Base-by-base conservation (phyloP, 208 protist species). In the Angomonas ambiguus region DNA sequence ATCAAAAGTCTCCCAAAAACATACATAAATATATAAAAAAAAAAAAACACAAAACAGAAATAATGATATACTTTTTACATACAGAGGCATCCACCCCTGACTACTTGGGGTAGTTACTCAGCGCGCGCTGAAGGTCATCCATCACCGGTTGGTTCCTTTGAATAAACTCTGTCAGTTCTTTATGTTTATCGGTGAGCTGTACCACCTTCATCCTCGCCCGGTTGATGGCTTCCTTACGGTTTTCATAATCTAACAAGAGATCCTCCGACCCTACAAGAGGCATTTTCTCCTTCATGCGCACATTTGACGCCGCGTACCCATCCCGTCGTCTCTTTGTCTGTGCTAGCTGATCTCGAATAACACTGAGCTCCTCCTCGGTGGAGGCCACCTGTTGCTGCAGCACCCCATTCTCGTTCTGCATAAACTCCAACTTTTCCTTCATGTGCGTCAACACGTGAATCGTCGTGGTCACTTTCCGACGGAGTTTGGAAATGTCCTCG, bases 381-480 rank as follows among this genome's bases (percentile, higher is more conserved):
- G 85, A 65, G n/a, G 78, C 67, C 4, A 98, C 89, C 58, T 95
- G 81, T 41, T 88, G 74, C 30, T 93, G 79, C 30, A 99, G 80
- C 58, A 85, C 71, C 13, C 57, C 58, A 60, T 98, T 98, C 67
- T 99, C 89, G 27, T 74, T 82, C 42, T 95, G 86, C 69, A 98
- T 93, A 69, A 97, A 98, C 76, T 98, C 89, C 8, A 99, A 77
- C 80, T 99, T 99, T 76, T 99, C 97, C 72, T 98, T 98, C 20
- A 99, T 79, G 72, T 99, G 98, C 20, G 98, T 98, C 18, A 99
- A 82, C 28, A 99, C 92, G 78, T 99, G 98, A 27, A 99, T 97
- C 2, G 97, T 98, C 24, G 87, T 97, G 2, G 88, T 97, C 6
- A 96, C 88, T 74, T 98, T 98, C 30, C 91, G 93, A 35, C 90